phyloP scores from a whole-genome alignment of 257 asterid species.

The Capsicum chinense region DNA sequence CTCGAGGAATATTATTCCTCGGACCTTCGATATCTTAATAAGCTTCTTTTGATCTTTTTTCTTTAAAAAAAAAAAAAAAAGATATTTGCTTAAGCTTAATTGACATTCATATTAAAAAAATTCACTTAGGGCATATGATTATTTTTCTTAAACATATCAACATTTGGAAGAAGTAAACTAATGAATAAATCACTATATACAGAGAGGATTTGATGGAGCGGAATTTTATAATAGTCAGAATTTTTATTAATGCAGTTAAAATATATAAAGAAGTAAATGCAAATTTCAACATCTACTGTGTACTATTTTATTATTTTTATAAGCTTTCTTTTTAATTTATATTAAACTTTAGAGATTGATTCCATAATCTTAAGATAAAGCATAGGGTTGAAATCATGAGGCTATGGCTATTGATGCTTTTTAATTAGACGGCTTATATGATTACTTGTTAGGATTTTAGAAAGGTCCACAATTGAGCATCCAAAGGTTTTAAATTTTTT shows the following conservation, averaged over 20 bases:
- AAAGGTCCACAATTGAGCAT: constrained; percentile 5
- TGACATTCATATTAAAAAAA: not conserved
- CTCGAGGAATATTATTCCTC: too few relatives aligned
- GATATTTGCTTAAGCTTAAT: too few relatives aligned
- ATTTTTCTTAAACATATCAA: not conserved
- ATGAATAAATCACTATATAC: too few relatives aligned
- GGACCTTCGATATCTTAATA: too few relatives aligned
- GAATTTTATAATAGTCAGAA: not conserved
- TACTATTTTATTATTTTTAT: not conserved
- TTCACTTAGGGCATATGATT: not conserved
- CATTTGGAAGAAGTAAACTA: not conserved
- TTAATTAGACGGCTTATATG: not conserved
- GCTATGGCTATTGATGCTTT: not conserved
- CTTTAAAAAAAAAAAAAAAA: too few relatives aligned
- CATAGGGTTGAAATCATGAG: constrained; percentile 1
- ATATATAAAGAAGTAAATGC: too few relatives aligned
- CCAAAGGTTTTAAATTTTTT: not conserved
- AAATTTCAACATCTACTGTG: too few relatives aligned
- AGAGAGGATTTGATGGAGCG: not conserved
- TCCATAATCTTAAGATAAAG: not conserved
- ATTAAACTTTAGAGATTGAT: not conserved
- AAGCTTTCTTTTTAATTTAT: not conserved
- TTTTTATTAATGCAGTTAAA: too few relatives aligned
- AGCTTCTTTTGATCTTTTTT: too few relatives aligned
- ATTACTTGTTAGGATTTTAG: not conserved